Evolutionary conservation across 805 yeast species (phyloP), one percentile per base, ranked within the genome.

Genomic region (Blastobotrys muscicola): DNA sequence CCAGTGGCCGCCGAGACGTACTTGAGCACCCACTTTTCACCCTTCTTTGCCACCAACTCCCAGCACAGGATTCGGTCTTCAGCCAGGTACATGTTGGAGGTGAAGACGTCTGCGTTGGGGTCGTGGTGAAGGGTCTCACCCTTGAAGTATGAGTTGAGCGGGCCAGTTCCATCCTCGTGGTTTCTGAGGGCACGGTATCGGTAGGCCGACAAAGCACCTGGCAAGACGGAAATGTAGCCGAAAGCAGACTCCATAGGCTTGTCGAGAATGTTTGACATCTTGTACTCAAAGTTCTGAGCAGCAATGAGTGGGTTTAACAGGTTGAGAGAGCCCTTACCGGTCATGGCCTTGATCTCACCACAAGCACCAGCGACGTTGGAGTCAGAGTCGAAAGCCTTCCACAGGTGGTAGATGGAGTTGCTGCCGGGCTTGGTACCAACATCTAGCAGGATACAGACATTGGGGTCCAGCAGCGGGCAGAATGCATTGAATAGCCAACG

Each of bases 141-240:
- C 62, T 86, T 85, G 64, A 92, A 82, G 60, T 90, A 90, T 60
- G 86, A 85, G 46, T 81, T 85, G 47, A 90, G 65, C 2, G 98
- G 98, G 1, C 85, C 87, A 34, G 75, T 75, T 4, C 96, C 96
- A 48, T 77, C 70, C 8, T 73, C 74, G 35, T 69, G 69, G 54
- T 80, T 79, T 51, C 71, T 71, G 32, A 90, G 68, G 0, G 97
- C 97, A 32, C 70, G 75, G 56, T 80, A 89, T 47, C 97, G 69
- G 61, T 92, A 90, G 0, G 97, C 98, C 11, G 95, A 84, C 55
- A 92, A 89, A 0, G 97, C 97, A 56, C 97, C 97, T 0, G 97
- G 97, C 43, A 92, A 71, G 45, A 92, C 97, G 0, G 94, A 76
- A 52, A 90, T 89, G 59, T 86, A 90, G 0, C 98, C 98, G 65